A percentile compares a stretch with the other conserved stretches of the same genome.
Evolutionary conservation across 2,329 filamentous ascomycete species (phyloP).

Genomic region (Penicillium glabrum): DNA sequence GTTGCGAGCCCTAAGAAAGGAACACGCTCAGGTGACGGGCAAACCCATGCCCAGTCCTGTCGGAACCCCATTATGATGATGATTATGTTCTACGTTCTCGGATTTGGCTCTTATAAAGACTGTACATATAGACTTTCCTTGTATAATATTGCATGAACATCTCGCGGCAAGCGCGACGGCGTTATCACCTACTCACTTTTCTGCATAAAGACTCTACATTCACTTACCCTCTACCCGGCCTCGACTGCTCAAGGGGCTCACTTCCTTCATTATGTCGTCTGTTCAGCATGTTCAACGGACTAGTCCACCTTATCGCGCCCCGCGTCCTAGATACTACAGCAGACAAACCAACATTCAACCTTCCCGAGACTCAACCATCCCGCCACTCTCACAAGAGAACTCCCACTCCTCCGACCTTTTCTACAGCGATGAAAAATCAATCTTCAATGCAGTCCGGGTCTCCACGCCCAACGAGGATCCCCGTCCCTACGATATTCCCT

Average conservation of each 20-base stretch:
- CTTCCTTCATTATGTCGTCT: conserved; percentile 10
- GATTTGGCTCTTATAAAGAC: conserved; percentile 12
- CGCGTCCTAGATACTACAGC: conserved; percentile 7
- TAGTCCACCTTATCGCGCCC: background rate
- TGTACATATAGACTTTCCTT: conserved; percentile 25
- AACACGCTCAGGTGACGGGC: conserved; percentile 34
- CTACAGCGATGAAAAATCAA: conserved; percentile 37
- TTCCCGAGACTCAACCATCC: conserved; percentile 5
- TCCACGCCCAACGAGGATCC: conserved; percentile 28
- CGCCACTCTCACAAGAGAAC: conserved; percentile 9
- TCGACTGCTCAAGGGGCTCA: background rate
- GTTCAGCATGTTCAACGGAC: background rate
- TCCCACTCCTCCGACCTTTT: conserved; percentile 26
- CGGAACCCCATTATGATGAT: conserved; percentile 37
- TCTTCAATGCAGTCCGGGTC: conserved; percentile 38
- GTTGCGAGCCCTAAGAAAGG: conserved; percentile 52
- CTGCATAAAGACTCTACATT: background rate
- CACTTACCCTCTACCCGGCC: background rate
- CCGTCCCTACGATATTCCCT: conserved; percentile 5
- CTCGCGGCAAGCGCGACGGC: conserved; percentile 21
- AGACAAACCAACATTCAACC: conserved; percentile 6
- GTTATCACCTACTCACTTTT: background rate
- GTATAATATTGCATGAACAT: conserved; percentile 21
- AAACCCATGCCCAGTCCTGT: conserved; percentile 35
- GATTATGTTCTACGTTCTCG: conserved; percentile 19